Conservation (phyloP, 176 grass and related monocot genomes). For the Phoenix dactylifera region DNA sequence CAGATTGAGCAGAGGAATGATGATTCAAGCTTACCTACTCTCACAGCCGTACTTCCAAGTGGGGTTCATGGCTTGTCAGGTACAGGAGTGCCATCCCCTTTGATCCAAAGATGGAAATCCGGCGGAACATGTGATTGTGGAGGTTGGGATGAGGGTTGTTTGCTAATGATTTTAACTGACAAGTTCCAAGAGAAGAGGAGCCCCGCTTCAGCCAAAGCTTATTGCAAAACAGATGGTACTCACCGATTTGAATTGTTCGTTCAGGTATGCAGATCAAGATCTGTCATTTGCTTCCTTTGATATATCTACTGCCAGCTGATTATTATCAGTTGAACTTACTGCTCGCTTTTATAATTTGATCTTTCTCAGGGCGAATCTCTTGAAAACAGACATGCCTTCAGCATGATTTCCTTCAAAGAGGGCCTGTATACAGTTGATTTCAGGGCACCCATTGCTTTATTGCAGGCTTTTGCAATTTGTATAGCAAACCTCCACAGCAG, state of each 20-base stretch:
- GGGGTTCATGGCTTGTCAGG: constrained; percentile 59
- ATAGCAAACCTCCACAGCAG: constrained; percentile 67
- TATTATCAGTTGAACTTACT: no score
- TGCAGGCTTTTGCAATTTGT: constrained; percentile 84
- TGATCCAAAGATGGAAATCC: constrained; percentile 84
- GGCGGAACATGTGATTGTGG: constrained; percentile 88
- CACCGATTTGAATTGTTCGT: constrained; percentile 52
- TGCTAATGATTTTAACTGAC: constrained; percentile 46
- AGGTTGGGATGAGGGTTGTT: constrained; percentile 96
- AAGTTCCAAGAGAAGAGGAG: constrained; percentile 13
- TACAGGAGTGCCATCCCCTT: constrained; percentile 43
- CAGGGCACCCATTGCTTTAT: constrained; percentile 48
- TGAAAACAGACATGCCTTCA: constrained; percentile 41
- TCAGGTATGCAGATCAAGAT: constrained; percentile 37
- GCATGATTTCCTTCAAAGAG: constrained; percentile 79
- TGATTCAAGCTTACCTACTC: constrained; percentile 23
- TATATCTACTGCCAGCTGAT: neutral
- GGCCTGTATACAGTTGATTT: constrained; percentile 74
- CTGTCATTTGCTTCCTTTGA: neutral
- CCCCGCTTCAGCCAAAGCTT: constrained; percentile 13
- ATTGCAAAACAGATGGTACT: constrained; percentile 28
- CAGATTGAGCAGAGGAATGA: constrained; percentile 21
- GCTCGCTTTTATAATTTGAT: neutral
- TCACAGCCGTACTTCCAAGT: constrained; percentile 60
- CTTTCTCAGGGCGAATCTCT: constrained; percentile 34